Percentiles rank a stretch among this genome's conserved stretches.
These are phyloP conservation scores for Balakata baccata DNA, from an alignment of 345 rosid genomes.

Conservation along the genomic window DNA sequence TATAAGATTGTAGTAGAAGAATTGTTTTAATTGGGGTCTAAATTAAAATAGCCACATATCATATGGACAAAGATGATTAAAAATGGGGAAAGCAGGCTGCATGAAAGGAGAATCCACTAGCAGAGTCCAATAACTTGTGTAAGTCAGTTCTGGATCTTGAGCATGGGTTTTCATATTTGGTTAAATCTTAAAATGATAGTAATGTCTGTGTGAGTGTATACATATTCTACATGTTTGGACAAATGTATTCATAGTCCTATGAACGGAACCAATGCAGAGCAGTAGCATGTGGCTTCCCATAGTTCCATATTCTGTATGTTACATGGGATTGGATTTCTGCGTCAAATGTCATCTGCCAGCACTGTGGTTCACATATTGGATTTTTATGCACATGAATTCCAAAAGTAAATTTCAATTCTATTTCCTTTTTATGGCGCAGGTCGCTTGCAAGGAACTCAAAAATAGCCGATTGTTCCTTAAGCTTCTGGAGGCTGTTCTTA, in stretches of 20 bases:
- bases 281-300: neutral
- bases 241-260: neutral
- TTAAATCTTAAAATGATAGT: neutral
- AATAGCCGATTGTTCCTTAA: constrained; percentile 85
- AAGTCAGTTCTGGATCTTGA: neutral
- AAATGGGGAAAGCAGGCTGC: neutral
- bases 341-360: neutral
- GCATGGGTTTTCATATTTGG: neutral
- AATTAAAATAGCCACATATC: neutral
- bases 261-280: constrained; percentile 4
- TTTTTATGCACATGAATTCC: neutral
- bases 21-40: too few species aligned
- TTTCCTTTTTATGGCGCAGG: constrained; percentile 37
- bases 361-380: constrained; percentile 2
- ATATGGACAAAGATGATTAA: neutral
- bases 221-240: neutral
- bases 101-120: neutral
- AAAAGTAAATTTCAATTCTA: neutral
- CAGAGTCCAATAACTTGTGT: neutral
- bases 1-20: too few species aligned
- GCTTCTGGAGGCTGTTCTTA: constrained; percentile 96
- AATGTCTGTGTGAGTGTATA: neutral
- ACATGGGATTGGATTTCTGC: neutral
- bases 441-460: constrained; percentile 83
- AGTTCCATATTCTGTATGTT: neutral